These are phyloP conservation scores for Yamadazyma diospyri DNA, from an alignment of 1,139 yeast genomes.

Conservation along the genomic window DNA sequence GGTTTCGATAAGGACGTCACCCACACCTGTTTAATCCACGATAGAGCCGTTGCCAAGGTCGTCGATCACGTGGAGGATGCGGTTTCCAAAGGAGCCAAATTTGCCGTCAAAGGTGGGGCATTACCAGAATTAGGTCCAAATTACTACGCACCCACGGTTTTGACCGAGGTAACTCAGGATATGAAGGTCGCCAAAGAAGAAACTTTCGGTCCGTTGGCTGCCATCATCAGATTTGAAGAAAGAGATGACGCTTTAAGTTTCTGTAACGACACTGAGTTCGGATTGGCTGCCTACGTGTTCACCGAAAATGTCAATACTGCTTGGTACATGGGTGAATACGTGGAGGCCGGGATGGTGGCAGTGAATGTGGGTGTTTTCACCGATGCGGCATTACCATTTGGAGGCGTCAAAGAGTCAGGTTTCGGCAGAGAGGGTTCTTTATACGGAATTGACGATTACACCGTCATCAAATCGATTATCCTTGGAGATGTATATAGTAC, in stretches of 20 bases:
- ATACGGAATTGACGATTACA: constrained; percentile 44
- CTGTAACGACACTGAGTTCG: constrained; percentile 41
- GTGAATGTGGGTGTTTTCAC: constrained; percentile 45
- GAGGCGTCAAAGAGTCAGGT: constrained; percentile 49
- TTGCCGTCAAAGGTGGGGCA: constrained; percentile 39
- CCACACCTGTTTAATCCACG: constrained; percentile 44
- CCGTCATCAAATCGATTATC: constrained; percentile 37
- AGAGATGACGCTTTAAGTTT: constrained; percentile 36
- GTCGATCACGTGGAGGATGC: constrained; percentile 42
- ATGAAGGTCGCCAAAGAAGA: constrained; percentile 42
- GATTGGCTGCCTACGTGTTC: constrained; percentile 45
- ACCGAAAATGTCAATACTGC: constrained; percentile 50
- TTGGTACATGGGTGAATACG: constrained; percentile 44
- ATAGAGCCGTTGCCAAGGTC: constrained; percentile 37
- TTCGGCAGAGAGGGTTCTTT: constrained; percentile 51
- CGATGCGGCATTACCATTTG: constrained; percentile 48
- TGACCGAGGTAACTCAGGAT: constrained; percentile 36
- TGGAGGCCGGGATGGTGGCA: constrained; percentile 46
- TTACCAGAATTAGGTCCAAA: constrained; percentile 37
- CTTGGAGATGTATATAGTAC: constrained; percentile 34
- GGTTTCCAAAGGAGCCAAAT: constrained; percentile 37
- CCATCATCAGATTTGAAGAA: constrained; percentile 36
- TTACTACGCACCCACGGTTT: constrained; percentile 40
- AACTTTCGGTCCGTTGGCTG: constrained; percentile 48
- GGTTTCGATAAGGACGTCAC: constrained; percentile 43